Evolutionary conservation across 495 filamentous ascomycete species (phyloP), one percentile per base, ranked within the genome.

Genomic region (Aspergillus cristatus): DNA sequence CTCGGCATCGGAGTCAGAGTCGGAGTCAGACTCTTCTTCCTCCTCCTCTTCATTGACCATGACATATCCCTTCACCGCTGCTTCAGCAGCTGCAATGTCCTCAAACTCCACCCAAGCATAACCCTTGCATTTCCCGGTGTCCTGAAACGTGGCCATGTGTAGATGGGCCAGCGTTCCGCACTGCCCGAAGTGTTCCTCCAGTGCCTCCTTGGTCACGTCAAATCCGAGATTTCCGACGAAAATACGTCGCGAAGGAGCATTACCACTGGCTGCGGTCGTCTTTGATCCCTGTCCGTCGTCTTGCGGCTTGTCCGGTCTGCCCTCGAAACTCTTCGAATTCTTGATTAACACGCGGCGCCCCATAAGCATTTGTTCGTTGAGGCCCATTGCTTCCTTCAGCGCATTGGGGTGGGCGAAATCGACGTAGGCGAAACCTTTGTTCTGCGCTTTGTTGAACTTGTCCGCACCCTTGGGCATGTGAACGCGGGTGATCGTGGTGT

Each of bases 41-140:
- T 67, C 65, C 24, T 76, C 72, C 28, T 79, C 75, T 38, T 84
- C 77, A 40, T 70, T 66, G 29, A 80, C 63, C 48, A 75, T 70
- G 33, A 87, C 70, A 52, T 76, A 94, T 2, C 93, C 93, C 43
- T 75, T 80, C 46, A 94, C 86, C 6, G 88, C 91, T 51, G 74
- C 76, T 47, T 77, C 68, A 0, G 84, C 86, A 0, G 79, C 74
- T 14, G 82, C 79, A 13, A 86, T 45, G 16, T 86, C 79, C 53
- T 79, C 78, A 63, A 97, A 99, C 28, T 82, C 81, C 33, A 97
- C 78, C 84, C 91, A 97, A 14, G 81, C 89, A 67, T 84, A 99
- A 1, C 91, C 91, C 66, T 96, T 96, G 68, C 93, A 97, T 65
- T 97, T 97, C 17, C 91, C 93, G 28, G 80, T 78, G 51, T 99